These are phyloP conservation scores for Blastomyces parvus DNA, from an alignment of 2,329 filamentous ascomycete genomes.

Conservation along the genomic window DNA sequence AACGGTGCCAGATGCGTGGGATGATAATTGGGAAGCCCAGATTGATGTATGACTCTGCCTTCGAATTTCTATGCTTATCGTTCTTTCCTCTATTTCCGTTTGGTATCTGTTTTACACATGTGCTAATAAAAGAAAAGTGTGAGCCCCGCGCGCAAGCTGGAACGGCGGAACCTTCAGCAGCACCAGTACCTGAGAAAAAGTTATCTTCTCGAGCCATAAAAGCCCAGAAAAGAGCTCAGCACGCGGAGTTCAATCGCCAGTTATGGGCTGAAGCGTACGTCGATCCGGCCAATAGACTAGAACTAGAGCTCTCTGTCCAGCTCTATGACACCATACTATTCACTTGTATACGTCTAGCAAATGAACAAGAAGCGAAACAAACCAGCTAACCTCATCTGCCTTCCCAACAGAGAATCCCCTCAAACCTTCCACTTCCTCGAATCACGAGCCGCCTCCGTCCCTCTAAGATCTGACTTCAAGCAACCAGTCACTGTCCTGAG, in stretches of 20 bases:
- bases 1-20: conserved; percentile 71
- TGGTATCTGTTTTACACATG: not conserved
- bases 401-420: conserved; percentile 54
- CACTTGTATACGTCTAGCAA: not conserved
- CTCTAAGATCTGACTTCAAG: conserved; percentile 64
- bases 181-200: conserved; percentile 29
- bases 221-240: conserved; percentile 67
- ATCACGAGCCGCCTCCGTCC: conserved; percentile 49
- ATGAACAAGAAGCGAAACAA: not conserved
- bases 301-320: not conserved
- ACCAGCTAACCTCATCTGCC: not conserved
- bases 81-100: conserved; percentile 1
- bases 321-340: not conserved
- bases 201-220: conserved; percentile 52
- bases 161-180: conserved; percentile 14
- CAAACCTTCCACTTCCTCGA: conserved; percentile 68
- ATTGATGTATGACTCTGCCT: conserved; percentile 51
- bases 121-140: conserved; percentile 19
- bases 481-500: conserved; percentile 75
- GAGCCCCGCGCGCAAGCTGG: conserved; percentile 17
- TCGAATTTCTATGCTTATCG: conserved; percentile 1
- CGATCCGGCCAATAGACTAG: not conserved
- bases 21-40: conserved; percentile 77
- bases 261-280: conserved; percentile 79
- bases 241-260: conserved; percentile 73